A percentile compares a stretch with the other conserved stretches of the same genome.
Conservation (phyloP, 1,139 yeast genomes). For the Suhomyces atakaporum region DNA sequence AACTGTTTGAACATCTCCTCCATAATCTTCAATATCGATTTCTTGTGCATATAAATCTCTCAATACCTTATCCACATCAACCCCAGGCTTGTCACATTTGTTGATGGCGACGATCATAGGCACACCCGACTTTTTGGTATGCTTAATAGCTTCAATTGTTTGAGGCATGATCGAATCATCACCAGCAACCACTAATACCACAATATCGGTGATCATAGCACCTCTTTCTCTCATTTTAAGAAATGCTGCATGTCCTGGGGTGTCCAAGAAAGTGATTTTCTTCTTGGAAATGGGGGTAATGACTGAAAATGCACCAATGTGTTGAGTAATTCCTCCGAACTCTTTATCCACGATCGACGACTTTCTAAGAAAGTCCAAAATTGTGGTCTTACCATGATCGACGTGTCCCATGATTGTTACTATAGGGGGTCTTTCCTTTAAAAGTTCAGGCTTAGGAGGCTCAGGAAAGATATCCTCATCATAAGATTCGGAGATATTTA, state of each 20-base stretch:
- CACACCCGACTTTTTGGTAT: slow-evolving; percentile 81
- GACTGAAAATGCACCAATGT: slow-evolving; percentile 95
- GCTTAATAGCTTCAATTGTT: slow-evolving; percentile 93
- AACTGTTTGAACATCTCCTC: slow-evolving; percentile 93
- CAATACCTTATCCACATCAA: slow-evolving; percentile 70
- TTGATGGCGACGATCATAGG: slow-evolving; percentile 91
- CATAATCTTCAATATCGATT: slow-evolving; percentile 86
- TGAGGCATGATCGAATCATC: slow-evolving; percentile 99
- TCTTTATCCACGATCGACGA: slow-evolving; percentile 82
- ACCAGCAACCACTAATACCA: slow-evolving; percentile 93
- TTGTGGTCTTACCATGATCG: slow-evolving; percentile 97
- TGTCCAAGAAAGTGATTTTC: slow-evolving; percentile 84
- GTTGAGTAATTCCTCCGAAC: slow-evolving; percentile 97
- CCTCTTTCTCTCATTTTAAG: slow-evolving; percentile 96
- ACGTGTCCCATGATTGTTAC: slow-evolving; percentile 99
- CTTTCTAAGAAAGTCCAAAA: slow-evolving; percentile 80
- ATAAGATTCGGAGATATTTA: slow-evolving; percentile 58
- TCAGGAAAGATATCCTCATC: slow-evolving; percentile 65
- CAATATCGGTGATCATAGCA: slow-evolving; percentile 90
- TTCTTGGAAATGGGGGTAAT: slow-evolving; percentile 72
- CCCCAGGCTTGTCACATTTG: slow-evolving; percentile 82
- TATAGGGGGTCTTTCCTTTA: slow-evolving; percentile 82
- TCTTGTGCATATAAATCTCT: slow-evolving; percentile 77
- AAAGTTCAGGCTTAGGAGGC: slow-evolving; percentile 36
- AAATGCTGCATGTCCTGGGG: slow-evolving; percentile 99